A percentile compares a stretch with the other conserved stretches of the same genome.
These are phyloP conservation scores for Kwoniella sp. DNA, from an alignment of 768 basidiomycete genomes.

Conservation along the genomic window DNA sequence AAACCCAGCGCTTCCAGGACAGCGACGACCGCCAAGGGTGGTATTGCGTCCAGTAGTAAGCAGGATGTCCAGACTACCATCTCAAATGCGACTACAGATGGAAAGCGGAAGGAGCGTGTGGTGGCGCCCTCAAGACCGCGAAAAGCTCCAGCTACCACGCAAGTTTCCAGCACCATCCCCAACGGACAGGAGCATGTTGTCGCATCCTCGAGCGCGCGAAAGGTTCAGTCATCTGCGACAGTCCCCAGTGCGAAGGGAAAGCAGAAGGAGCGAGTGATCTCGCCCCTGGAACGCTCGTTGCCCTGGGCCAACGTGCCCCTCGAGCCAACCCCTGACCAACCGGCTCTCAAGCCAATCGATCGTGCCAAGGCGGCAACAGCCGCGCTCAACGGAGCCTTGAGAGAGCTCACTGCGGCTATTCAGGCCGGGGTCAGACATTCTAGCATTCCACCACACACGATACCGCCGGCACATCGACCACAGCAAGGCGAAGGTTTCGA, in stretches of 20 bases:
- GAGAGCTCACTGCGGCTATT: slow-evolving; percentile 6
- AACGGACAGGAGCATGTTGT: too few species aligned
- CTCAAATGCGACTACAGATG: background rate
- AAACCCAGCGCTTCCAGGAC: background rate
- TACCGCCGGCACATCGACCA: background rate
- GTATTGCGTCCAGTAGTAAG: too few species aligned
- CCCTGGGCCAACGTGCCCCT: background rate
- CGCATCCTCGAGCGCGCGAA: too few species aligned
- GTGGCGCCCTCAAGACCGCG: too few species aligned
- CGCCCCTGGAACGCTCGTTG: background rate
- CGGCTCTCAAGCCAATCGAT: slow-evolving; percentile 2
- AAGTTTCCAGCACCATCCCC: background rate
- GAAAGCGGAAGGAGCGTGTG: too few species aligned
- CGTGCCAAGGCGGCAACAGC: slow-evolving; percentile 20
- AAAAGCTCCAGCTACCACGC: background rate
- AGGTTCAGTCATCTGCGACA: background rate
- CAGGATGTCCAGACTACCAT: too few species aligned
- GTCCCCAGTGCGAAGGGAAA: background rate
- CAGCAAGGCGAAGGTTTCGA: background rate
- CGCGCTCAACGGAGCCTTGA: slow-evolving; percentile 17
- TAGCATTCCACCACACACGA: background rate
- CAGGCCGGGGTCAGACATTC: background rate
- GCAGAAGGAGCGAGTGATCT: background rate
- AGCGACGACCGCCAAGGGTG: background rate
- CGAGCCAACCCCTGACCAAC: background rate